Percentiles rank a stretch among this genome's conserved stretches.
These are phyloP conservation scores for Elaeis guineensis DNA, from an alignment of 176 grass and related monocot species.

Conservation along the genomic window DNA sequence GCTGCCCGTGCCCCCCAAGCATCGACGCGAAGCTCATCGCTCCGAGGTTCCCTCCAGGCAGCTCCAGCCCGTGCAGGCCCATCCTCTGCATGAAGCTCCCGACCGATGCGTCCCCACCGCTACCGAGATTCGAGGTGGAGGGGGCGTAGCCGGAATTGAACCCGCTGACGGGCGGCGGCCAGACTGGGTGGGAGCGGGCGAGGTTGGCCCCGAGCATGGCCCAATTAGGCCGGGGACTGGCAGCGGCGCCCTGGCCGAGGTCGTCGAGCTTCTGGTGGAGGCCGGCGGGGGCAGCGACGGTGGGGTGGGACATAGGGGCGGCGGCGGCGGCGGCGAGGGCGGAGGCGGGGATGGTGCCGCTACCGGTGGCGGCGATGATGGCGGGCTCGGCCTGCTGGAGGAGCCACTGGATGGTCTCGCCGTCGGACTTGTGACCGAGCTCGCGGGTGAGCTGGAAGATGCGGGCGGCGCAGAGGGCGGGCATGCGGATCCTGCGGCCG, in stretches of 20 bases:
- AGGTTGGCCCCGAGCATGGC: constrained; percentile 14
- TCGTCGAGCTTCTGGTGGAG: constrained; percentile 22
- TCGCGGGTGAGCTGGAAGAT: constrained; percentile 82
- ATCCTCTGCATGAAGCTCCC: constrained; percentile 14
- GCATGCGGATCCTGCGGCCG: constrained; percentile 77
- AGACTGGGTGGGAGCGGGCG: constrained; percentile 41
- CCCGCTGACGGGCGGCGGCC: constrained; percentile 29
- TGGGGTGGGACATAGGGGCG: constrained; percentile 35
- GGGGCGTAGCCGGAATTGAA: constrained; percentile 40
- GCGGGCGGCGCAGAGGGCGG: constrained; percentile 70
- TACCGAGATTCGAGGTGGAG: constrained; percentile 1
- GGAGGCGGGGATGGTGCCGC: constrained; percentile 61
- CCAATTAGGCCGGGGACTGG: constrained; percentile 9
- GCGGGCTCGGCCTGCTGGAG: constrained; percentile 74
- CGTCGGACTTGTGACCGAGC: constrained; percentile 76
- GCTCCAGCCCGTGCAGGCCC: constrained; percentile 13
- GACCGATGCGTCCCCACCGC: not conserved
- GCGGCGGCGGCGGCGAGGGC: constrained; percentile 42
- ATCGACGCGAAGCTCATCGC: constrained; percentile 63
- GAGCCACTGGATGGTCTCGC: constrained; percentile 89
- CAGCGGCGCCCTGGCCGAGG: not conserved
- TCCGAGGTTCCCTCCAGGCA: constrained; percentile 17
- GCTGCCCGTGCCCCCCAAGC: constrained; percentile 40
- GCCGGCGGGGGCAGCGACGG: not conserved
- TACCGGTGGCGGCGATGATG: constrained; percentile 71